Percentiles rank a stretch among this genome's conserved stretches.
These are phyloP conservation scores for Alternaria brassicicola DNA, from an alignment of 2,329 filamentous ascomycete genomes.

Conservation along the genomic window DNA sequence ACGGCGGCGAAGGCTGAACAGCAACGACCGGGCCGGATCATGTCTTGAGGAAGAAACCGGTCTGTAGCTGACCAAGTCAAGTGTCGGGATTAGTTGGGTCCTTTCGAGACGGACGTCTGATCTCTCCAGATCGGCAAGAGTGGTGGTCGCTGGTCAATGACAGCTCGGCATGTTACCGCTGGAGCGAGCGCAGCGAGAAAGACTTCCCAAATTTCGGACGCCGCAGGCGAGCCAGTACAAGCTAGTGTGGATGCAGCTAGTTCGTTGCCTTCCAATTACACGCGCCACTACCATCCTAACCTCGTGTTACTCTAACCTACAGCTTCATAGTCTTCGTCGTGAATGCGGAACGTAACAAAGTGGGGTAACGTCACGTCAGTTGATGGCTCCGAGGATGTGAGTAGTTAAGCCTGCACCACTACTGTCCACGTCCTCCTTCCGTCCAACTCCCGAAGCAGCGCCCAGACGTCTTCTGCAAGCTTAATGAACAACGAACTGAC, in stretches of 20 bases:
- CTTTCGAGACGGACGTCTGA: neutral
- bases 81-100: neutral
- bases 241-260: neutral
- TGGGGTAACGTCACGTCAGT: too few species aligned
- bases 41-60: too few species aligned
- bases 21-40: neutral
- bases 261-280: neutral
- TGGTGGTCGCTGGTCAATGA: neutral
- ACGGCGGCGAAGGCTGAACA: conserved; percentile 19
- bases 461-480: too few species aligned
- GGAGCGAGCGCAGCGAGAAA: neutral
- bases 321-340: neutral
- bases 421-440: too few species aligned
- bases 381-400: too few species aligned
- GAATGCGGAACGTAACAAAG: neutral
- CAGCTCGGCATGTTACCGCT: neutral
- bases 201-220: neutral
- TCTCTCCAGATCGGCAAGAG: neutral
- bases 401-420: too few species aligned
- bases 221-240: neutral
- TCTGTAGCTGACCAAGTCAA: neutral
- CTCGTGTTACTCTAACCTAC: neutral
- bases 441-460: too few species aligned
- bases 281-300: neutral
- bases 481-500: neutral